These are phyloP conservation scores for Gilbertella persicaria DNA, from an alignment of 371 early-diverging fungal species.

Conservation along the genomic window DNA sequence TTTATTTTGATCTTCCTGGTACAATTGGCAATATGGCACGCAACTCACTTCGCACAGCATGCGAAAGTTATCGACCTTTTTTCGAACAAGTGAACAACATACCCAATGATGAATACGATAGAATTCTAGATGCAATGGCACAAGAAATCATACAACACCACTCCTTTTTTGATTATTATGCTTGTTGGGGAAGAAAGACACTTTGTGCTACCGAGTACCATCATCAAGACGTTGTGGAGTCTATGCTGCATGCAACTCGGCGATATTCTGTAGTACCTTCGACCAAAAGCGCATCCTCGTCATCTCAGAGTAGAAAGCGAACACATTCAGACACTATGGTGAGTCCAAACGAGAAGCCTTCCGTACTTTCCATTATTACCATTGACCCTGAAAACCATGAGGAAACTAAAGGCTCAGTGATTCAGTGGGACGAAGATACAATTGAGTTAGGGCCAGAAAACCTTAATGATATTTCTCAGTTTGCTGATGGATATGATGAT, in stretches of 20 bases:
- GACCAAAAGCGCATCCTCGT: not conserved
- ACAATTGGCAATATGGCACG: constrained; percentile 22
- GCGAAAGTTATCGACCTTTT: constrained; percentile 21
- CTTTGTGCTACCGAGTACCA: constrained; percentile 3
- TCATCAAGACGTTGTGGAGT: not conserved
- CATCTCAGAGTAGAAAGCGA: not conserved
- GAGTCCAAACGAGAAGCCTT: not conserved
- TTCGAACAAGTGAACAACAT: constrained; percentile 1
- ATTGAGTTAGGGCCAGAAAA: constrained; percentile 19
- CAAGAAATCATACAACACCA: constrained; percentile 23
- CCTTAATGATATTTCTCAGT: constrained; percentile 36
- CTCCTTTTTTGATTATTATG: constrained; percentile 35
- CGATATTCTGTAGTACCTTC: not conserved
- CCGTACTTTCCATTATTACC: not conserved
- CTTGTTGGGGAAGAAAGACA: constrained; percentile 44
- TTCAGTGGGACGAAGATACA: not conserved
- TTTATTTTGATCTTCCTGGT: constrained; percentile 22
- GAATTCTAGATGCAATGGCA: constrained; percentile 6
- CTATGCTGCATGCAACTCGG: not conserved
- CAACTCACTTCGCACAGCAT: constrained; percentile 7
- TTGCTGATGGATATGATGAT: constrained; percentile 36
- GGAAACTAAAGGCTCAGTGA: no score
- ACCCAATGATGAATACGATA: not conserved
- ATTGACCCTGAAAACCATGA: not conserved
- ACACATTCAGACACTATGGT: not conserved